Base-by-base conservation (phyloP, 352 stramenopile species). In the Globisporangium alternatum region DNA sequence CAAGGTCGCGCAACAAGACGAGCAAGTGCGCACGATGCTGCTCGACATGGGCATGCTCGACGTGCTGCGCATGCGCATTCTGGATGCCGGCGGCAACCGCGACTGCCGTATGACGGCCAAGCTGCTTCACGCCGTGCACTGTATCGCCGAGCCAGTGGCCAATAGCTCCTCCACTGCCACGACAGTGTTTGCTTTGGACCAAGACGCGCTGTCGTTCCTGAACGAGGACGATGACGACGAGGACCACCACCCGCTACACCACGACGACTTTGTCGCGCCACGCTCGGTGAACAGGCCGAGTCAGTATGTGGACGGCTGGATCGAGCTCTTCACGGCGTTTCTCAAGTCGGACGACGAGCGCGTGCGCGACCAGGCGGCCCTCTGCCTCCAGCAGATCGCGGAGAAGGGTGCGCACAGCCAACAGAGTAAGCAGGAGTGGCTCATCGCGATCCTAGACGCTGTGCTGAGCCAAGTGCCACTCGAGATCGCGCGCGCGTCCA, bases 291-390 rank as follows among this genome's bases (percentile, higher is more conserved):
- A 76, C 9, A 75, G 65, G 4, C 71, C 43, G 51, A 57, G 78
- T 37, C 75, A 78, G 33, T 88, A 89, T 65, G 77, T 91, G 2
- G 79, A 88, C 56, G 83, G 83, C 4, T 93, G 83, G 83, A 90
- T 92, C 54, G 83, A 90, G 52, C 51, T 92, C n/a, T 90, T 90
- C 59, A 89, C 81, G 9, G 70, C 80, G 12, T 87, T 88, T 35
- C 45, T 90, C 7, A 75, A 76, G 21, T 83, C 72, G 33, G 70
- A 77, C n/a, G 62, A 90, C 53, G 56, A 76, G 22, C 65, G 67
- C 0, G 75, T 92, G 12, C 75, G 78, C 4, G 66, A 69, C 17
- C 65, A 90, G 58, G 83, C 83, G 8, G 76, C 76, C 1, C 61
- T 71, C n/a, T 92, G 83, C 51, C 72, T 92, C 7, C 54, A 87